Conservation (phyloP, 139 green algal species). For the Choricystis sp. region DNA sequence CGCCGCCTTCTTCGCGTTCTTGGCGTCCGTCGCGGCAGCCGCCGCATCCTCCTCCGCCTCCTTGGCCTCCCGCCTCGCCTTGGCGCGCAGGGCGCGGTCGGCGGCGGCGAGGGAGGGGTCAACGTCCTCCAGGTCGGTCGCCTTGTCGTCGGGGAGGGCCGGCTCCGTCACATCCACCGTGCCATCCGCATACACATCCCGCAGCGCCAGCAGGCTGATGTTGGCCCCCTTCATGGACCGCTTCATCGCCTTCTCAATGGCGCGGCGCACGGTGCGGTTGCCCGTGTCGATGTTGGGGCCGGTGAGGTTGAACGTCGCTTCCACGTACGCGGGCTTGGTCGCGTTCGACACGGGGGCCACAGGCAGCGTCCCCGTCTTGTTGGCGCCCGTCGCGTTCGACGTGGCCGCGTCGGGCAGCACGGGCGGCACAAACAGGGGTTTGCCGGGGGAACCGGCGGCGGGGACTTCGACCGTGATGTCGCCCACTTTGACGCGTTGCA, state of each 20-base stretch:
- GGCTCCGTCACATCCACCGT: neutral
- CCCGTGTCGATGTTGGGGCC: neutral
- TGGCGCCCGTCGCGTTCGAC: neutral
- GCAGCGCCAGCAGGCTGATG: neutral
- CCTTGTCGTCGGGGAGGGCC: neutral
- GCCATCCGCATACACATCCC: neutral
- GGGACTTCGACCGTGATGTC: neutral
- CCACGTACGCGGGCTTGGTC: neutral
- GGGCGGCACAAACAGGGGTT: neutral
- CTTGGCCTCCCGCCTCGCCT: neutral
- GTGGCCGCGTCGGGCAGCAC: neutral
- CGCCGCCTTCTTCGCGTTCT: neutral
- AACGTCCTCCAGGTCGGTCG: neutral
- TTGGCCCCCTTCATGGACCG: neutral
- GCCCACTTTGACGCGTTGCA: neutral
- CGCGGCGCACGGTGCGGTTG: neutral
- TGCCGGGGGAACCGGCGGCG: neutral
- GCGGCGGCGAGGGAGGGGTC: neutral
- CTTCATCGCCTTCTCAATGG: neutral
- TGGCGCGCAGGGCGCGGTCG: neutral
- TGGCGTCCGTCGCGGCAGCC: too few relatives aligned
- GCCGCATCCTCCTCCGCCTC: neutral
- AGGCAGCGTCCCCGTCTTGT: too few relatives aligned
- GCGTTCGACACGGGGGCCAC: neutral
- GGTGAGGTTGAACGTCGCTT: neutral